Conservation (phyloP, 1,139 yeast species). For the Yamadazyma oceani region DNA sequence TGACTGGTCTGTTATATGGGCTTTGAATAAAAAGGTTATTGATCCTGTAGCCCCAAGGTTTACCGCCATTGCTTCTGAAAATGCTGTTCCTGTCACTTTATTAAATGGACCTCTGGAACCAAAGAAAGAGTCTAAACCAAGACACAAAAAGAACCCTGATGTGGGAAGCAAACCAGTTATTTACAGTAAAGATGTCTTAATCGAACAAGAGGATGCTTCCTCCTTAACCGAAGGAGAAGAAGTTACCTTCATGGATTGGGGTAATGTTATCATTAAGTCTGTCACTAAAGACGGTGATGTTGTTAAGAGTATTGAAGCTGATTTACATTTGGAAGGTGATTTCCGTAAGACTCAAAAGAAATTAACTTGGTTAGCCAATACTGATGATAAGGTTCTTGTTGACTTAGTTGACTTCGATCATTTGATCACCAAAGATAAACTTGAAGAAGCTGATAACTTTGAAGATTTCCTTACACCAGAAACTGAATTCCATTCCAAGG, state of each 20-base stretch:
- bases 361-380: conserved; percentile 91
- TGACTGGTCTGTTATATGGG: conserved; percentile 98
- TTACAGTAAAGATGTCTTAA: conserved; percentile 60
- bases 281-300: conserved; percentile 65
- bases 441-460: conserved; percentile 92
- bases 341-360: conserved; percentile 96
- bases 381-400: conserved; percentile 65
- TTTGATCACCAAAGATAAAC: conserved; percentile 90
- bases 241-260: conserved; percentile 98
- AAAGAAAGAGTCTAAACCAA: conserved; percentile 71
- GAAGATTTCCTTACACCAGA: conserved; percentile 89
- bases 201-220: conserved; percentile 90
- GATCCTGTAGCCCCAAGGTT: conserved; percentile 97
- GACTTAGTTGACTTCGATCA: conserved; percentile 93
- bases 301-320: conserved; percentile 63
- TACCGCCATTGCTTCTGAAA: conserved; percentile 65
- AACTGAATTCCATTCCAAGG: conserved; percentile 81
- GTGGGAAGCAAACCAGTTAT: conserved; percentile 84
- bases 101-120: conserved; percentile 69
- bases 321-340: conserved; percentile 91
- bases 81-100: conserved; percentile 66
- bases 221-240: conserved; percentile 75
- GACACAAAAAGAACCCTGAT: conserved; percentile 93
- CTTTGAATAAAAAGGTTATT: conserved; percentile 90
- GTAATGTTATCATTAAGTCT: conserved; percentile 82